Evolutionary conservation across 2,329 filamentous ascomycete species (phyloP), one percentile per base, ranked within the genome.

Genomic region (Metarhizium sp.): DNA sequence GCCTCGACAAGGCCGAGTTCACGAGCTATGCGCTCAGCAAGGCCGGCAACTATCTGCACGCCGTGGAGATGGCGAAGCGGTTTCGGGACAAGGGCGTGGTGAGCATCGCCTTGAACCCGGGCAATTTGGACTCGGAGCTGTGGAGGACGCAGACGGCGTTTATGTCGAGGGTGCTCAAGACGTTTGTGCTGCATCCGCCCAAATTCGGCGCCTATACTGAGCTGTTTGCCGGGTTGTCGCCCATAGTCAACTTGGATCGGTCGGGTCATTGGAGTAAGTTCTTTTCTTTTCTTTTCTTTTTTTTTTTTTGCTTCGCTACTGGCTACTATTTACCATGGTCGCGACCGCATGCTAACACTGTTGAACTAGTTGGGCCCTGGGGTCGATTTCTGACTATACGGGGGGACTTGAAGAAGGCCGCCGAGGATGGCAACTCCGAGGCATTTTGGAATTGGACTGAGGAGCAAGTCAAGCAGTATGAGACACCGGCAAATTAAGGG

Each of bases 161-260:
- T 48, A 20, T 16, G 20, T 29, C 25, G 45, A 29, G 45, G 8
- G 2, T 48, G 13, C 25, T 48, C 7, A 48, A 16, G 25, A 48
- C 45, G 7, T 48, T 48, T 50, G 51, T 60, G 32, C 18, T 61
- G 5, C 60, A 66, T 51, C 63, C 66, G 4, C 14, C 64, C 3
- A 59, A 69, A n/a, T 60, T 71, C 42, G 77, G 76, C 2, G 76
- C 75, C 0, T 78, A 77, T 57, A 78, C 77, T 0, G 71, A 77
- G 61, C 63, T 80, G 1, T 80, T 71, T 57, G 73, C 75, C 6
- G 75, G 69, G 0, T 64, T 77, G 49, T 72, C 74, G 0, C 67
- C 69, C 0, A 71, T 77, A 0, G 66, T 78, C 10, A 75, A 70
- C 1, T 49, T 67, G 2, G 71, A 72, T 38, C 69, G 71, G 25